Evolutionary conservation across 2,329 filamentous ascomycete genomes (phyloP).

Genomic region (Talaromyces amestolkiae): DNA sequence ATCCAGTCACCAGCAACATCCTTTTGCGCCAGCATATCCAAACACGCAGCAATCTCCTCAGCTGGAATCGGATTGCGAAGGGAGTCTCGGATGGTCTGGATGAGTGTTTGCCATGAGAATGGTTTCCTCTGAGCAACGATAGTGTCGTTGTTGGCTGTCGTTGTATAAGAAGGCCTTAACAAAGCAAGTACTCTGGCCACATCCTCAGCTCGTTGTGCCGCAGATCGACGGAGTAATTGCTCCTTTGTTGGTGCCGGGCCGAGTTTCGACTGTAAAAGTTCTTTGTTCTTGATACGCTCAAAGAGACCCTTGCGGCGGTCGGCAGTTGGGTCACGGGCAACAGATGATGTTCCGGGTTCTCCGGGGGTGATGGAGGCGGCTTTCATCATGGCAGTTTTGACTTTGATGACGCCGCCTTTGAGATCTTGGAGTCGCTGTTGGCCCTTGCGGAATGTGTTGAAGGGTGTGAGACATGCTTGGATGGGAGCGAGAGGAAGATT

Average conservation of each 20-base stretch:
- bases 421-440: conserved; percentile 43
- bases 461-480: conserved; percentile 37
- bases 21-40: conserved; percentile 48
- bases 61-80: conserved; percentile 52
- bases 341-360: conserved; percentile 21
- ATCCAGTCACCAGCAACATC: conserved; percentile 52
- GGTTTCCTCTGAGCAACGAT: conserved; percentile 55
- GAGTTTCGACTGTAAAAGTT: conserved; percentile 50
- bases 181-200: conserved; percentile 66
- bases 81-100: conserved; percentile 67
- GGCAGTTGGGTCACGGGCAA: conserved; percentile 29
- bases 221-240: conserved; percentile 61
- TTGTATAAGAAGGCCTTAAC: conserved; percentile 46
- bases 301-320: conserved; percentile 62
- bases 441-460: conserved; percentile 38
- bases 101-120: conserved; percentile 63
- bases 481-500: conserved; percentile 35
- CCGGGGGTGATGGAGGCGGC: conserved; percentile 16
- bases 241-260: conserved; percentile 49
- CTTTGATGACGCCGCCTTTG: conserved; percentile 37
- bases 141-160: conserved; percentile 30
- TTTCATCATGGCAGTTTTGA: conserved; percentile 36
- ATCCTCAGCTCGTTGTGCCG: conserved; percentile 66
- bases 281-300: conserved; percentile 72
- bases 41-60: conserved; percentile 48